Evolutionary conservation across 305 asterid species (phyloP).

Genomic region (Vinca major): DNA sequence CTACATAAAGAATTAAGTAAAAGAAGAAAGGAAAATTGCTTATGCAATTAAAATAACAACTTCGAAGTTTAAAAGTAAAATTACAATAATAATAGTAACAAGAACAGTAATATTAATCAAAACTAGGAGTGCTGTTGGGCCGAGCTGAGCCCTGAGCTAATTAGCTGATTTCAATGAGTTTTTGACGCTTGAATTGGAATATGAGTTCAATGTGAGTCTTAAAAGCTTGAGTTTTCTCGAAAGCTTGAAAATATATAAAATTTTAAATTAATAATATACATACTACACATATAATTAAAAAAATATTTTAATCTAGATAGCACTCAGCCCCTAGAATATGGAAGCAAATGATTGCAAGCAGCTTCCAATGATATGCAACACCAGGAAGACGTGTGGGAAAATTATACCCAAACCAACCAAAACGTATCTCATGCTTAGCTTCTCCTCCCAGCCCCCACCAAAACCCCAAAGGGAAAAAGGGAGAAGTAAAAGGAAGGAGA

Average conservation of each 20-base stretch:
- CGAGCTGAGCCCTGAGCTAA: no score
- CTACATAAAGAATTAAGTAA: not conserved
- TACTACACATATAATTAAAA: no score
- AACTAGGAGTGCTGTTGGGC: no score
- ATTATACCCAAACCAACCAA: not conserved
- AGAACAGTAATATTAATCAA: no score
- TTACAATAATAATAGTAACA: not conserved
- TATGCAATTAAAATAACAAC: not conserved
- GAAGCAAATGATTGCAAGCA: not conserved
- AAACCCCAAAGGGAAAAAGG: no score
- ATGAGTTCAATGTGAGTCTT: no score
- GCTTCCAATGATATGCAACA: not conserved
- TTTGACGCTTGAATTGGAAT: no score
- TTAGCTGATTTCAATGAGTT: no score
- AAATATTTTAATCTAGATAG: not conserved
- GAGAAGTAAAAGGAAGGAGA: not conserved
- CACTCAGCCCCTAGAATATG: conserved; percentile 1
- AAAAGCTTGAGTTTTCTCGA: no score
- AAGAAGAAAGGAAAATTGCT: not conserved
- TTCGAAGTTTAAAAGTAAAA: not conserved
- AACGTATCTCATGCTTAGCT: not conserved
- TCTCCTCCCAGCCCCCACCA: not conserved
- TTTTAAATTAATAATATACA: no score
- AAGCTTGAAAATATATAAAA: no score
- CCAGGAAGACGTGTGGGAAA: not conserved